Conservation (phyloP, 305 asterid genomes). For the Ajuga reptans region DNA sequence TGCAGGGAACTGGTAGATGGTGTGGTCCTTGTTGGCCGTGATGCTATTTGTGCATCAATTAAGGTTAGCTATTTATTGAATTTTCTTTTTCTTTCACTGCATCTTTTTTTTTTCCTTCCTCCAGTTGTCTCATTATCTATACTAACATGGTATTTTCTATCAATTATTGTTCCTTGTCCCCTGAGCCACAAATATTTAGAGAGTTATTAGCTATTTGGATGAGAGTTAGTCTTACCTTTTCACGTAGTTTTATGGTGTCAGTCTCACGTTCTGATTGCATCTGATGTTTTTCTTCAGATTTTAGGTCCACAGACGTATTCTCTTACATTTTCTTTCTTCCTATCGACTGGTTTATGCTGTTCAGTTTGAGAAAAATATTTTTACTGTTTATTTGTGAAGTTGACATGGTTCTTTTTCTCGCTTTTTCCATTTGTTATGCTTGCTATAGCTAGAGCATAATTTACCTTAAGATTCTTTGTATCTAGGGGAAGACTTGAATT, state of each 20-base stretch:
- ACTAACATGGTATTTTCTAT: not conserved
- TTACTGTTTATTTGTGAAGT: not conserved
- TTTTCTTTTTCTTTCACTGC: not conserved
- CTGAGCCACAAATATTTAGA: not conserved
- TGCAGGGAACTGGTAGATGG: constrained; percentile 77
- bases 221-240: not conserved
- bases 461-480: not conserved
- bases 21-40: constrained; percentile 86
- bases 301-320: not conserved
- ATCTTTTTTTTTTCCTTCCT: not conserved
- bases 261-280: not conserved
- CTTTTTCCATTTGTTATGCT: not conserved
- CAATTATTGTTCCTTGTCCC: not conserved
- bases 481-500: too few species aligned
- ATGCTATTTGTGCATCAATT: constrained; percentile 91
- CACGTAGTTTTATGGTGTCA: not conserved
- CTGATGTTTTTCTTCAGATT: not conserved
- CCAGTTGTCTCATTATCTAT: too few species aligned
- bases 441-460: not conserved
- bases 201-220: not conserved
- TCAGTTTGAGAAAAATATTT: not conserved
- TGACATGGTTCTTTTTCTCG: not conserved
- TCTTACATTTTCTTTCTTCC: not conserved
- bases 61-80: constrained; percentile 48
- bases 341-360: not conserved